A percentile compares a stretch with the other conserved stretches of the same genome.
These are phyloP conservation scores for Penicillium lagena DNA, from an alignment of 495 filamentous ascomycete species.

Conservation along the genomic window DNA sequence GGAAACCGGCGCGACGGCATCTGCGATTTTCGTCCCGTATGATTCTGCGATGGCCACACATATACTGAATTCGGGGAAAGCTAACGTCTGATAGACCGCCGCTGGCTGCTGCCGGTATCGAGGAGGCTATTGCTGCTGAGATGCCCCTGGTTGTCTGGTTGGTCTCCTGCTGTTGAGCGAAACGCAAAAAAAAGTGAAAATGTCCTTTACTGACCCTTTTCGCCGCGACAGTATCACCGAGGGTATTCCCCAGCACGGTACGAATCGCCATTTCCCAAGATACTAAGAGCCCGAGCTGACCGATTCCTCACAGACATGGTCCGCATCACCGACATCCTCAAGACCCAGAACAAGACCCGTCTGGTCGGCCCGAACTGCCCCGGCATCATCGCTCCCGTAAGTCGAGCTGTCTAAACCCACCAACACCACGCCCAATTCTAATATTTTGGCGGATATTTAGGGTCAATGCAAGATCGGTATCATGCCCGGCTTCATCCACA, in stretches of 20 bases:
- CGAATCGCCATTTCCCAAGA: conserved; percentile 14
- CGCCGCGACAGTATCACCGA: conserved; percentile 70
- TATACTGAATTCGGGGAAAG: not conserved
- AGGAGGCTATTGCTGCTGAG: conserved; percentile 92
- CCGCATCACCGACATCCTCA: conserved; percentile 95
- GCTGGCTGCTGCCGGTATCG: conserved; percentile 87
- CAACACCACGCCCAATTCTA: not conserved
- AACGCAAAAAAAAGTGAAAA: conserved; percentile 8
- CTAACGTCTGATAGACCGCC: conserved; percentile 57
- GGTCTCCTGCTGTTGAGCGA: conserved; percentile 13
- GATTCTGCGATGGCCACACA: conserved; percentile 1
- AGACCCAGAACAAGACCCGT: conserved; percentile 94
- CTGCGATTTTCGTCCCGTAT: conserved; percentile 97
- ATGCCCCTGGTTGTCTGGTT: conserved; percentile 88
- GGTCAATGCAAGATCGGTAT: conserved; percentile 99
- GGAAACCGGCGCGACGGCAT: conserved; percentile 83
- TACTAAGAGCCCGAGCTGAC: conserved; percentile 13
- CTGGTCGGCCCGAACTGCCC: conserved; percentile 98
- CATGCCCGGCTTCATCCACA: conserved; percentile 99
- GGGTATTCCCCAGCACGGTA: conserved; percentile 95
- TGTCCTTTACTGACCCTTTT: conserved; percentile 4
- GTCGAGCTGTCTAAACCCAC: conserved; percentile 7
- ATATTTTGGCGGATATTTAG: conserved; percentile 29
- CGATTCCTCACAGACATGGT: conserved; percentile 76
- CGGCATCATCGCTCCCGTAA: conserved; percentile 86